phyloP scores from a whole-genome alignment of 1,284 basidiomycete genomes.

The Exobasidium cylindrosporum region DNA sequence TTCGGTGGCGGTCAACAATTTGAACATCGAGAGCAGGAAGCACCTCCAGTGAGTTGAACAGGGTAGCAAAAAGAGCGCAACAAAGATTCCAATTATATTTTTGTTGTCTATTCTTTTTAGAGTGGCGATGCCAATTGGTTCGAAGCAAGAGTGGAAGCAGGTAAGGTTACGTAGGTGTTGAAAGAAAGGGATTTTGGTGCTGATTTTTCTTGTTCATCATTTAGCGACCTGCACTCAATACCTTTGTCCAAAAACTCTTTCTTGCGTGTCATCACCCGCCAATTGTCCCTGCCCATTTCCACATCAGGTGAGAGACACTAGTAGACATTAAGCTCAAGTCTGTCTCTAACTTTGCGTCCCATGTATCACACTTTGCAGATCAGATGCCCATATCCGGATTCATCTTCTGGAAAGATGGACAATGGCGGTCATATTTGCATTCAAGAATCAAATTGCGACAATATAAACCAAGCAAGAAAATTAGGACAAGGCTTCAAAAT shows the following conservation, averaged over 20 bases:
- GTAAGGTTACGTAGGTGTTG: neutral
- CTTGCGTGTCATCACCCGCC: constrained; percentile 44
- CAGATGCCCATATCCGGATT: constrained; percentile 35
- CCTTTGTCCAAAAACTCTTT: constrained; percentile 44
- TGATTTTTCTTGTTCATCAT: too few species aligned
- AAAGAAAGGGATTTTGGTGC: too few species aligned
- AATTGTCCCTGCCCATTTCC: constrained; percentile 48
- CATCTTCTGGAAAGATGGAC: constrained; percentile 24
- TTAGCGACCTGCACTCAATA: constrained; percentile 36
- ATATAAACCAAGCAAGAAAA: constrained; percentile 11
- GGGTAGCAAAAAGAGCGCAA: too few species aligned
- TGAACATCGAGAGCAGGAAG: constrained; percentile 31
- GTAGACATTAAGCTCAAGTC: too few species aligned
- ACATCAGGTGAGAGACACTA: constrained; percentile 21
- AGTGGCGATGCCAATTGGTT: constrained; percentile 43
- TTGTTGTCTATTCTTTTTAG: constrained; percentile 11
- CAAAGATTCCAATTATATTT: neutral
- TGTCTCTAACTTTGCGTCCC: too few species aligned
- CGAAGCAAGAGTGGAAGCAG: constrained; percentile 36
- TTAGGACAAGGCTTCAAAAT: constrained; percentile 8
- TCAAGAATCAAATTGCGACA: constrained; percentile 32
- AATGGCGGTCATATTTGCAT: constrained; percentile 37
- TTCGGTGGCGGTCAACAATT: constrained; percentile 29
- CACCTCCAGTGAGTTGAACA: constrained; percentile 33
- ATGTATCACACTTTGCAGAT: constrained; percentile 25